phyloP scores from a whole-genome alignment of 768 basidiomycete genomes.

The Trametes sanguinea region DNA sequence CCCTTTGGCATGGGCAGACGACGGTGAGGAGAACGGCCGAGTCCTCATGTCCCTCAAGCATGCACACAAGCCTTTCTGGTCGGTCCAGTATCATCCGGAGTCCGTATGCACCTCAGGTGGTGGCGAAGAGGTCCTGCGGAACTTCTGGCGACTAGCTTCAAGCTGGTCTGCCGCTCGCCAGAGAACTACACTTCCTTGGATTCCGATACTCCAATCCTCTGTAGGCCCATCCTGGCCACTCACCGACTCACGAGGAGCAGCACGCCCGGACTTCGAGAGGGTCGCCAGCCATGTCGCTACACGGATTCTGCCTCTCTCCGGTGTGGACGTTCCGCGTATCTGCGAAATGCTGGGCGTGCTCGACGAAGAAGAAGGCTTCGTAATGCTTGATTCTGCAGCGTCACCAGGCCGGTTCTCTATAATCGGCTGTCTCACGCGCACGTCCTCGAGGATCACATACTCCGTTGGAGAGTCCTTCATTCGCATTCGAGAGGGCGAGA shows the following conservation, averaged over 20 bases:
- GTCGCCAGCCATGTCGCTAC: slow-evolving; percentile 38
- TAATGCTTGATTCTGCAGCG: slow-evolving; percentile 75
- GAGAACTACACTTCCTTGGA: slow-evolving; percentile 47
- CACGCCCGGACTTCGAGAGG: slow-evolving; percentile 7
- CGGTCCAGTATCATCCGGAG: slow-evolving; percentile 89
- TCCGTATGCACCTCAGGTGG: slow-evolving; percentile 73
- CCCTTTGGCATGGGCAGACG: slow-evolving; percentile 72
- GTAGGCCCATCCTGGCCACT: slow-evolving; percentile 63
- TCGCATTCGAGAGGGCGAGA: slow-evolving; percentile 42
- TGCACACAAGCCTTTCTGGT: slow-evolving; percentile 71
- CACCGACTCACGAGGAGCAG: slow-evolving; percentile 24
- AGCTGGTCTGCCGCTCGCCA: slow-evolving; percentile 50
- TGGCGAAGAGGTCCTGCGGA: slow-evolving; percentile 65
- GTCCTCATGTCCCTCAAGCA: slow-evolving; percentile 80
- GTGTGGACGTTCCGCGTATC: slow-evolving; percentile 45
- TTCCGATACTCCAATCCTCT: slow-evolving; percentile 33
- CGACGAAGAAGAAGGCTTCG: slow-evolving; percentile 63
- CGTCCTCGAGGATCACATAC: slow-evolving; percentile 61
- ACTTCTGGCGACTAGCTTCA: slow-evolving; percentile 73
- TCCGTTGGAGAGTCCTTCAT: slow-evolving; percentile 52
- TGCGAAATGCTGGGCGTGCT: slow-evolving; percentile 65
- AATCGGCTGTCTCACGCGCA: slow-evolving; percentile 57
- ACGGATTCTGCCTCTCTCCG: slow-evolving; percentile 43
- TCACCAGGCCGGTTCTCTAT: slow-evolving; percentile 75
- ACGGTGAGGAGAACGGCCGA: slow-evolving; percentile 62